Base-by-base conservation (phyloP, 2,329 filamentous ascomycete species). In the Epichloe elymi region DNA sequence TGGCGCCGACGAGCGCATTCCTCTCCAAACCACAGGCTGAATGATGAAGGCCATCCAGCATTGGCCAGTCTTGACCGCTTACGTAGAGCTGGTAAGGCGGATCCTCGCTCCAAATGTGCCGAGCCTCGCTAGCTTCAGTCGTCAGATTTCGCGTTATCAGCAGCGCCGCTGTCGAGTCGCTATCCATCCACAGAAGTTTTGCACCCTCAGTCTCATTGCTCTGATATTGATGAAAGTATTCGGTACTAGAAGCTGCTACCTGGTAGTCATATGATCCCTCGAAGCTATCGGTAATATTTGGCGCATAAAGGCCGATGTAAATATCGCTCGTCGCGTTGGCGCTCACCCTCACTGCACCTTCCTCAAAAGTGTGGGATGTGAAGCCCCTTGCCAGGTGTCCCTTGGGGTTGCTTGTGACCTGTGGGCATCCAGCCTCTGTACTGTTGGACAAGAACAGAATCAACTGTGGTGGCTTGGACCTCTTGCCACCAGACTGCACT, bases 11-110 rank as follows among this genome's bases (percentile, higher is more conserved):
- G 58, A 80, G 76, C 19, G 86, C 83, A 53, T 78, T 76, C 19
- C 74, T 76, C 55, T 76, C 73, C 46, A 97, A 70, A 2, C 88
- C 93, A 63, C 93, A 98, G 61, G 83, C 89, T 4, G 91, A 97
- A 53, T 80, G 80, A 51, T 80, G 75, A 50, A 98, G 61, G 0
- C 93, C 93, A 36, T 76, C 69, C 17, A 90, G 74, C 1, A 74
- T 70, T 12, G 68, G 70, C 53, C 80, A 73, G 5, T 82, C 76
- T 37, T 72, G 67, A 54, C 85, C 80, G 50, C 82, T 80, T 35
- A 79, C 86, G 62, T 90, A 97, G 61, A 98, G 77, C 23, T 81
- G 80, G 62, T 87, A 97, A 5, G 85, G 84, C 15, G 78, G 74
- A 0, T 70, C 59, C 12, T 67, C 49, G 60, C 73, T 55, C 59